Evolutionary conservation across 2,329 filamentous ascomycete species (phyloP).

Genomic region (Monilinia laxa): DNA sequence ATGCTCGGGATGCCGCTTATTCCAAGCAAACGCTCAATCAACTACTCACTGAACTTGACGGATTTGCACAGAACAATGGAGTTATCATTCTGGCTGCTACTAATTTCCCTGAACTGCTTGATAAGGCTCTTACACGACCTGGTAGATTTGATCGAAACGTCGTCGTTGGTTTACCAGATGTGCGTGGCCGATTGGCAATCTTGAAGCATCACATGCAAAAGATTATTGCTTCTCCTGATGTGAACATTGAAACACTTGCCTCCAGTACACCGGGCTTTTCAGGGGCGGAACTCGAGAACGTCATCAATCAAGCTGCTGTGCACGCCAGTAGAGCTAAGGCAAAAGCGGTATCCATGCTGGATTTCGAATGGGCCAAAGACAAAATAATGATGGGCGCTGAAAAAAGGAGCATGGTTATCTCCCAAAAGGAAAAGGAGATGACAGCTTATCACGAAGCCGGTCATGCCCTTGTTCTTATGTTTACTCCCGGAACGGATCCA

Average conservation of each 20-base stretch:
- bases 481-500: slow-evolving; percentile 68
- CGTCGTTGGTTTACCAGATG: slow-evolving; percentile 83
- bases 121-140: slow-evolving; percentile 90
- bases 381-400: slow-evolving; percentile 97
- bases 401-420: slow-evolving; percentile 83
- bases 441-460: slow-evolving; percentile 97
- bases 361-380: slow-evolving; percentile 98
- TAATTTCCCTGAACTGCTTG: slow-evolving; percentile 90
- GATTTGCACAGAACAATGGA: slow-evolving; percentile 90
- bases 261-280: slow-evolving; percentile 88
- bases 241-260: slow-evolving; percentile 81
- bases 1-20: slow-evolving; percentile 89
- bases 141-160: slow-evolving; percentile 96
- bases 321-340: slow-evolving; percentile 88
- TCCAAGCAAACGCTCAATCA: slow-evolving; percentile 98
- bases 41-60: slow-evolving; percentile 92
- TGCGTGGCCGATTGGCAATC: slow-evolving; percentile 88
- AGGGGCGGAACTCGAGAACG: slow-evolving; percentile 92
- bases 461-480: slow-evolving; percentile 86
- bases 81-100: slow-evolving; percentile 96
- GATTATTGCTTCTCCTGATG: slow-evolving; percentile 75
- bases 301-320: slow-evolving; percentile 94
- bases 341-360: slow-evolving; percentile 68
- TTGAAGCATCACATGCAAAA: slow-evolving; percentile 92
- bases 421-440: slow-evolving; percentile 88